Evolutionary conservation across 2,329 filamentous ascomycete genomes (phyloP).

Genomic region (Xylaria sp.): DNA sequence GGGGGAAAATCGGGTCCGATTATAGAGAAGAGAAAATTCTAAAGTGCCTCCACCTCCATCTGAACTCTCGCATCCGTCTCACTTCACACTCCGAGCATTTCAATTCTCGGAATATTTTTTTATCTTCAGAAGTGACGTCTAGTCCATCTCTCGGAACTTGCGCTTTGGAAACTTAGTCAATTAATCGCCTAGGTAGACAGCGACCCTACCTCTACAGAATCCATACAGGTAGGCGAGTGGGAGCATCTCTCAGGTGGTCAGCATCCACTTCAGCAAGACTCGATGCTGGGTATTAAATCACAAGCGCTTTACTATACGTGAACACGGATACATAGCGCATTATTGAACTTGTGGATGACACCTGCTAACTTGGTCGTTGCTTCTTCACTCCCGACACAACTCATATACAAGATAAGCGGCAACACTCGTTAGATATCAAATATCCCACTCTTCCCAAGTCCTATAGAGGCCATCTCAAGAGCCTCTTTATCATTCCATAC

Average conservation of each 20-base stretch:
- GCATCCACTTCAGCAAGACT: background rate
- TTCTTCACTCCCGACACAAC: background rate
- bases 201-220: background rate
- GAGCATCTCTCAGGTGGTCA: background rate
- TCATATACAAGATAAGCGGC: background rate
- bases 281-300: background rate
- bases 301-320: no score
- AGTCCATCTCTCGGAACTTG: no score
- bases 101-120: background rate
- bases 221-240: background rate
- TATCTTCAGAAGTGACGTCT: background rate
- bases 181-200: background rate
- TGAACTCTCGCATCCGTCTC: background rate
- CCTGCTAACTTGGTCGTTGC: no score
- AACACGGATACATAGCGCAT: background rate
- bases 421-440: background rate
- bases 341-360: background rate
- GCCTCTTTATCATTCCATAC: no score
- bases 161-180: no score
- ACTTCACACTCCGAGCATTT: background rate
- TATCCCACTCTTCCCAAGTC: no score
- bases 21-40: slow-evolving; percentile 8
- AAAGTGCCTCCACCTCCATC: background rate
- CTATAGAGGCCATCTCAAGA: no score
- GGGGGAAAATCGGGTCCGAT: background rate